Base-by-base conservation (phyloP, 2,329 filamentous ascomycete genomes). In the Phyllosticta capitalensis region DNA sequence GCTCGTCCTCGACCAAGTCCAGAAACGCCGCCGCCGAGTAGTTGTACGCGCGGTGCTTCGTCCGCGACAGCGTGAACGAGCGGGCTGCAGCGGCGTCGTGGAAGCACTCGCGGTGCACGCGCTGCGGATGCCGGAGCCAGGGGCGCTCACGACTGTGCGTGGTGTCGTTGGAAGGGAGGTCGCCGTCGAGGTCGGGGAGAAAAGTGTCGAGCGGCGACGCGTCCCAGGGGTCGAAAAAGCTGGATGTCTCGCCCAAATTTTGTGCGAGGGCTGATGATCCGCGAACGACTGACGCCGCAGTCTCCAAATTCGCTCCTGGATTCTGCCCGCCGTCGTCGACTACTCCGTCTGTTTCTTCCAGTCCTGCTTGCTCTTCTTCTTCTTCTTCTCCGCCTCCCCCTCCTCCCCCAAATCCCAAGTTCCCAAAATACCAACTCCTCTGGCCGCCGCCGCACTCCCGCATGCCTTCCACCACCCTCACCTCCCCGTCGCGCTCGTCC, bases 381-480 rank as follows among this genome's bases (percentile, higher is more conserved):
- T n/a, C 30, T 33, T 38, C 30, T 14, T 38, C 30, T 38, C 17
- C 30, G 1, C 17, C 30, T 17, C 9, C 30, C 30, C 17, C 17
- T 38, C 30, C 33, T n/a, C n/a, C 38, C 12, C 14, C 38, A 7
- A 45, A 45, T 6, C 38, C 38, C 38, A 45, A n/a, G 4, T 17
- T n/a, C 17, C 17, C 38, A 45, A 45, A 45, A 14, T 45, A 45
- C 38, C 38, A 45, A 6, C 38, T 45, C 38, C 38, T 45, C 17
- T 45, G 12, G 7, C 38, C 38, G 7, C 38, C 38, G 7, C 4
- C 22, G 28, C 85, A 90, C 69, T 91, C 88, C 26, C 83, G 84
- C 14, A 88, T 79, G 28, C 81, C 81, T 69, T 92, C 88, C 0
- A 89, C 71, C 19, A 89, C 84, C 55, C 81, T 76, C 1, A 88